phyloP scores from a whole-genome alignment of 139 green algal genomes.

The Tetradesmus lagerheimii region DNA sequence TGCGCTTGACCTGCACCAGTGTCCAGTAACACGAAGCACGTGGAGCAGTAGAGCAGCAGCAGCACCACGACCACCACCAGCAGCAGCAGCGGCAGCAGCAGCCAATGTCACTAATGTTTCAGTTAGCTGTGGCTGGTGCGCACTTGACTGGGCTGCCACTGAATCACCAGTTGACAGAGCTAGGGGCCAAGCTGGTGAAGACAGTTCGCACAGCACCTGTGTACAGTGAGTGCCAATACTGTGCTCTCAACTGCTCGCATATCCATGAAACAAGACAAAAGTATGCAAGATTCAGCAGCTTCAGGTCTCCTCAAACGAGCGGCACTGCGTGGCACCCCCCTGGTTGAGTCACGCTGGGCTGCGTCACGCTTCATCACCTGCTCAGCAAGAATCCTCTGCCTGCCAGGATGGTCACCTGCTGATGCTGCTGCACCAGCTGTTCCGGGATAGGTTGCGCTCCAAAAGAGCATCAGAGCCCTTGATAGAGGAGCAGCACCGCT shows the following conservation, averaged over 20 bases:
- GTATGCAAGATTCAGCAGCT: too few relatives aligned
- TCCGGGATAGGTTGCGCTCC: too few relatives aligned
- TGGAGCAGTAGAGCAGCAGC: constrained; percentile 8
- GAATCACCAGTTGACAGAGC: constrained; percentile 70
- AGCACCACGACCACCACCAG: background rate
- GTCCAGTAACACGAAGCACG: background rate
- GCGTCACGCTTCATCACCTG: background rate
- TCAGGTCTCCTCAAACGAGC: background rate
- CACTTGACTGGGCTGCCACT: constrained; percentile 60
- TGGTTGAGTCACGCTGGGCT: background rate
- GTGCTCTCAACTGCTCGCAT: background rate
- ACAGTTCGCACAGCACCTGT: constrained; percentile 62
- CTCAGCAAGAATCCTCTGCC: background rate
- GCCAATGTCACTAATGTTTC: constrained; percentile 34
- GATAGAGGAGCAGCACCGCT: too few relatives aligned
- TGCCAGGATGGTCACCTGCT: background rate
- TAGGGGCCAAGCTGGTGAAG: constrained; percentile 63
- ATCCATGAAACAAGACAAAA: too few relatives aligned
- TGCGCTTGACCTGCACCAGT: too few relatives aligned
- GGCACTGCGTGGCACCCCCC: background rate
- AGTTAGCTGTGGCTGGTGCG: constrained; percentile 34
- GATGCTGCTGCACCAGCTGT: too few relatives aligned
- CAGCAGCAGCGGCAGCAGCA: background rate
- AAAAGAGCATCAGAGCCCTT: too few relatives aligned
- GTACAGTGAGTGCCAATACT: constrained; percentile 55